These are phyloP conservation scores for Rhododendron griersonianum DNA, from an alignment of 148 eudicot species.

Conservation along the genomic window DNA sequence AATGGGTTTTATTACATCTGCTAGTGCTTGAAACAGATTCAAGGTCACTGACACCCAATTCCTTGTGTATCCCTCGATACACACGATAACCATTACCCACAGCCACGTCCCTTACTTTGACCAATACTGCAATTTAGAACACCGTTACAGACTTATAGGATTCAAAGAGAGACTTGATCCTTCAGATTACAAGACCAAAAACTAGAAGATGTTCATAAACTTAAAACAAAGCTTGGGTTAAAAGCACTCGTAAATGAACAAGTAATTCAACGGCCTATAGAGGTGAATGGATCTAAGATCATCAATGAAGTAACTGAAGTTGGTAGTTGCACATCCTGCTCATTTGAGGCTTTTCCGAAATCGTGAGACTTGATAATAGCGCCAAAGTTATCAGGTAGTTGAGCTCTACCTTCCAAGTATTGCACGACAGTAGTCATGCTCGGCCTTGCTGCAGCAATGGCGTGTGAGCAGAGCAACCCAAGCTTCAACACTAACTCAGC, in stretches of 20 bases:
- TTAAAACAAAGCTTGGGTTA: neutral
- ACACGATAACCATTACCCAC: neutral
- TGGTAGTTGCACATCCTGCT: neutral
- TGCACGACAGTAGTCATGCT: neutral
- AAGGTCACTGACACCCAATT: neutral
- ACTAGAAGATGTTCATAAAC: neutral
- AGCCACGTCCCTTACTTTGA: neutral
- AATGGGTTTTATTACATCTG: neutral
- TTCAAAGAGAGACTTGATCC: neutral
- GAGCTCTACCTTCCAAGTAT: constrained; percentile 5
- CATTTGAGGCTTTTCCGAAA: neutral
- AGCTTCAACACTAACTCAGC: constrained; percentile 5
- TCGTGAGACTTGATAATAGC: neutral
- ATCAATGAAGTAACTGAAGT: neutral
- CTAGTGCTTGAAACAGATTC: neutral
- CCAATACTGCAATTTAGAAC: neutral
- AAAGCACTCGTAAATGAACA: neutral
- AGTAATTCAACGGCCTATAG: neutral
- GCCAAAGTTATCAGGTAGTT: neutral
- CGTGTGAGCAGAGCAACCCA: neutral
- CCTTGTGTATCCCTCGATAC: neutral
- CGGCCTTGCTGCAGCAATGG: neutral
- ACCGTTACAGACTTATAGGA: neutral
- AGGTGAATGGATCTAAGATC: neutral
- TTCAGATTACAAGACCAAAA: neutral